Conservation (phyloP, 2,329 filamentous ascomycete species). For the Orbilia oligospora region DNA sequence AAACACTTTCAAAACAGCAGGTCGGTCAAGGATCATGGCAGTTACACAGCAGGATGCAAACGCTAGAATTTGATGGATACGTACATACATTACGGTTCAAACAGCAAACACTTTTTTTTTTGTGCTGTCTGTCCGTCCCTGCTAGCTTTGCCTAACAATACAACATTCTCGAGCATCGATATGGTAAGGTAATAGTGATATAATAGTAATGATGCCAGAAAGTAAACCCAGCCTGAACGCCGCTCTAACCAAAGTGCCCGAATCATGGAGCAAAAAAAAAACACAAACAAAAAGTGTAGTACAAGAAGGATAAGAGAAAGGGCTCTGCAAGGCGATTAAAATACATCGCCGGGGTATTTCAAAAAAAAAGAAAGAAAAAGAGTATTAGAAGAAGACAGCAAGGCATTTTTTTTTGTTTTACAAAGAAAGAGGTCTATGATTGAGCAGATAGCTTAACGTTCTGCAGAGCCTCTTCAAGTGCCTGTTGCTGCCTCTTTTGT, state of each 20-base stretch:
- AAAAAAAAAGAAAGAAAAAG: neutral
- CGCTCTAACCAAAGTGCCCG: constrained; percentile 23
- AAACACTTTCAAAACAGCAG: constrained; percentile 4
- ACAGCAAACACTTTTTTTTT: constrained; percentile 8
- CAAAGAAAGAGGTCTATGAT: constrained; percentile 19
- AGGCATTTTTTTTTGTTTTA: neutral
- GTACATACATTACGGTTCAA: constrained; percentile 13
- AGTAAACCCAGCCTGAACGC: constrained; percentile 39
- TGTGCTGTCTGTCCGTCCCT: neutral
- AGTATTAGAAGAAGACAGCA: constrained; percentile 6
- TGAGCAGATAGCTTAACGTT: constrained; percentile 63
- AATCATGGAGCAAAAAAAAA: constrained; percentile 26
- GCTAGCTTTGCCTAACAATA: constrained; percentile 7
- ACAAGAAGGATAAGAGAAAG: constrained; percentile 7
- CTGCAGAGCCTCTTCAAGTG: constrained; percentile 69
- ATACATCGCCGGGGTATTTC: constrained; percentile 32
- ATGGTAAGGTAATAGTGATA: constrained; percentile 1
- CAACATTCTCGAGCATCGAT: neutral
- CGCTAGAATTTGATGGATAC: constrained; percentile 30
- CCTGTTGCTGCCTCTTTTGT: constrained; percentile 75
- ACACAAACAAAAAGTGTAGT: constrained; percentile 16
- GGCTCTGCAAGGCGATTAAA: constrained; percentile 15
- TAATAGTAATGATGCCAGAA: constrained; percentile 19
- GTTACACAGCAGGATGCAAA: constrained; percentile 36
- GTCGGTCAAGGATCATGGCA: constrained; percentile 10